phyloP scores from a whole-genome alignment of 2,329 filamentous ascomycete genomes.

The Colletotrichum caudatum region DNA sequence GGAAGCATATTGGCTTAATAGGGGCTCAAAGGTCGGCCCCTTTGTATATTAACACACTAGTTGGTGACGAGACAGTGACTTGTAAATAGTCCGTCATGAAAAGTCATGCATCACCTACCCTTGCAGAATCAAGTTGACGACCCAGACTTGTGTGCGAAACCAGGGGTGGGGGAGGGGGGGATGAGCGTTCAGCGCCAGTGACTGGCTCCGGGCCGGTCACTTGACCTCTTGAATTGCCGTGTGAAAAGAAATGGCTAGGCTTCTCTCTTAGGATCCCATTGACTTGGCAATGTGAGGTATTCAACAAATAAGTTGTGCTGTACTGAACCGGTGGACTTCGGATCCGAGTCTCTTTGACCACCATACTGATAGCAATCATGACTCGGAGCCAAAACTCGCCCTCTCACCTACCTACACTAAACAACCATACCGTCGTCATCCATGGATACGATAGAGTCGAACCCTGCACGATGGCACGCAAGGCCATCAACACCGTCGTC shows the following conservation, averaged over 20 bases:
- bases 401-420: background rate
- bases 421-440: background rate
- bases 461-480: constrained; percentile 1
- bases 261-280: background rate
- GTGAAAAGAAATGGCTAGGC: background rate
- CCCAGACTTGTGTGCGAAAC: background rate
- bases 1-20: constrained; percentile 38
- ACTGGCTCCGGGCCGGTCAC: background rate
- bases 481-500: background rate
- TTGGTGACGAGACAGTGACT: background rate
- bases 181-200: background rate
- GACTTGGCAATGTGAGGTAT: background rate
- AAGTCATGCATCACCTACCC: constrained; percentile 22
- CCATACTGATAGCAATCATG: too few relatives aligned
- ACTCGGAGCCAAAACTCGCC: background rate
- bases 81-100: constrained; percentile 19
- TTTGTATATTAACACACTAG: constrained; percentile 32
- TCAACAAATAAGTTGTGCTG: background rate
- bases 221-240: background rate
- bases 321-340: background rate
- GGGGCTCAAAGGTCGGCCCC: constrained; percentile 15
- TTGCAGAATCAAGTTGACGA: background rate
- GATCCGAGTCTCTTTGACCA: background rate
- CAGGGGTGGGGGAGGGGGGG: background rate
- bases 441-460: background rate